Evolutionary conservation across 768 basidiomycete species (phyloP).

Genomic region (Tylopilus vinaceipallidus): DNA sequence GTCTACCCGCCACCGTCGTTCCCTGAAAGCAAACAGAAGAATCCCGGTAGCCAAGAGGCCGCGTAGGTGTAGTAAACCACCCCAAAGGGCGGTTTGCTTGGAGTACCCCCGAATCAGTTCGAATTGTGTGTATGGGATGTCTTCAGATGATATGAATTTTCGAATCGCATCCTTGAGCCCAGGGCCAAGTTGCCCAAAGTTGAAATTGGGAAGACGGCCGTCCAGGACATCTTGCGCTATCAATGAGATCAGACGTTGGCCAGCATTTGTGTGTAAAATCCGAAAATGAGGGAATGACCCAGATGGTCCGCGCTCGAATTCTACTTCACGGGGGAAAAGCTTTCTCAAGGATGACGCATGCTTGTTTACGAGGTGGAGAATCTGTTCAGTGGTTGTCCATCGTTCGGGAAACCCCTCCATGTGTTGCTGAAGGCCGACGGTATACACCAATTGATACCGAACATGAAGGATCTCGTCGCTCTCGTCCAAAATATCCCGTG

Average conservation of each 20-base stretch:
- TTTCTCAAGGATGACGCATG: conserved; percentile 11
- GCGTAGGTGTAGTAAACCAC: conserved; percentile 32
- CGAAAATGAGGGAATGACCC: conserved; percentile 28
- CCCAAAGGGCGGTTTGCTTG: conserved; percentile 15
- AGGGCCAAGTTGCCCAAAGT: conserved; percentile 9
- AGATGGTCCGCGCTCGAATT: conserved; percentile 10
- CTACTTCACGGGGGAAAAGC: conserved; percentile 11
- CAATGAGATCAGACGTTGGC: conserved; percentile 9
- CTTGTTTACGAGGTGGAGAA: conserved; percentile 27
- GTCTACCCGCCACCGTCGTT: conserved; percentile 40
- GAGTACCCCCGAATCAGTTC: conserved; percentile 7
- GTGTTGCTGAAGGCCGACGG: conserved; percentile 28
- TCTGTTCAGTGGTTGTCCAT: conserved; percentile 34
- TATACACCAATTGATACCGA: conserved; percentile 38
- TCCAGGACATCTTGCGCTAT: conserved; percentile 18
- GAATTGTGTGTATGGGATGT: neutral
- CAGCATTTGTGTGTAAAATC: conserved; percentile 14
- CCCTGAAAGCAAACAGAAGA: conserved; percentile 29
- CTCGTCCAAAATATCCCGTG: conserved; percentile 32
- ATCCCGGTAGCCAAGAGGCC: conserved; percentile 35
- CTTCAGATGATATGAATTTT: conserved; percentile 23
- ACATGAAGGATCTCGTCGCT: conserved; percentile 35
- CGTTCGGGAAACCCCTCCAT: conserved; percentile 33
- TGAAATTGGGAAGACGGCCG: conserved; percentile 12
- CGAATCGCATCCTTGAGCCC: conserved; percentile 8